These are phyloP conservation scores for Manihot esculenta DNA, from an alignment of 441 rosid species.

Conservation along the genomic window DNA sequence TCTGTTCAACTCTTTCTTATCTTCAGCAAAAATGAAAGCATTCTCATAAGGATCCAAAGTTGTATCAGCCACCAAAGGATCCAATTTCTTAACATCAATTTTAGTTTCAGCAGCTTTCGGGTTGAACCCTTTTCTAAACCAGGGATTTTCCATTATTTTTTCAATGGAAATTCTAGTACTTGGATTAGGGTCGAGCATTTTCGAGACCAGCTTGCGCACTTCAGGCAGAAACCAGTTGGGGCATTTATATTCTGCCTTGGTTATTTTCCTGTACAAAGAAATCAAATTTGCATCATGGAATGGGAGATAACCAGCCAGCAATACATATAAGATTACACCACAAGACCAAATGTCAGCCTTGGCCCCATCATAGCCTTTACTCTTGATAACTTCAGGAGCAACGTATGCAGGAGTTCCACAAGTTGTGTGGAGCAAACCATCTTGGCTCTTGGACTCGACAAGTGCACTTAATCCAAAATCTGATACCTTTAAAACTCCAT, in stretches of 20 bases:
- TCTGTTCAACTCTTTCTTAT: slow-evolving; percentile 34
- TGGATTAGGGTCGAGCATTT: slow-evolving; percentile 67
- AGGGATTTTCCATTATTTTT: slow-evolving; percentile 56
- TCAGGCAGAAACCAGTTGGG: slow-evolving; percentile 70
- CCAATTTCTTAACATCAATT: slow-evolving; percentile 20
- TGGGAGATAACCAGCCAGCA: slow-evolving; percentile 76
- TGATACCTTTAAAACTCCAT: slow-evolving; percentile 64
- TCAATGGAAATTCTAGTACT: slow-evolving; percentile 52
- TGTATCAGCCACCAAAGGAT: slow-evolving; percentile 23
- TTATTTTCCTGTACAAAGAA: slow-evolving; percentile 67
- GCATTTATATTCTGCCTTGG: slow-evolving; percentile 59
- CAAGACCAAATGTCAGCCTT: slow-evolving; percentile 92
- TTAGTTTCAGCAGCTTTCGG: slow-evolving; percentile 35
- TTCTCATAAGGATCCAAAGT: slow-evolving; percentile 26
- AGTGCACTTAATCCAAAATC: slow-evolving; percentile 83
- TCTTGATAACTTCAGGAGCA: slow-evolving; percentile 70
- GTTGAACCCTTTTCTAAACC: slow-evolving; percentile 58
- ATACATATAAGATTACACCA: slow-evolving; percentile 74
- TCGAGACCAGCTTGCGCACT: slow-evolving; percentile 49
- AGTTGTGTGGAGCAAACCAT: slow-evolving; percentile 74
- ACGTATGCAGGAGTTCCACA: slow-evolving; percentile 90
- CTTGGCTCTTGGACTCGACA: slow-evolving; percentile 56
- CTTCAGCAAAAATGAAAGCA: slow-evolving; percentile 27
- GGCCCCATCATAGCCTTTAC: slow-evolving; percentile 73
- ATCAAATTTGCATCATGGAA: slow-evolving; percentile 75